phyloP scores from a whole-genome alignment of 306 rosid species.

The Vigna radiata region DNA sequence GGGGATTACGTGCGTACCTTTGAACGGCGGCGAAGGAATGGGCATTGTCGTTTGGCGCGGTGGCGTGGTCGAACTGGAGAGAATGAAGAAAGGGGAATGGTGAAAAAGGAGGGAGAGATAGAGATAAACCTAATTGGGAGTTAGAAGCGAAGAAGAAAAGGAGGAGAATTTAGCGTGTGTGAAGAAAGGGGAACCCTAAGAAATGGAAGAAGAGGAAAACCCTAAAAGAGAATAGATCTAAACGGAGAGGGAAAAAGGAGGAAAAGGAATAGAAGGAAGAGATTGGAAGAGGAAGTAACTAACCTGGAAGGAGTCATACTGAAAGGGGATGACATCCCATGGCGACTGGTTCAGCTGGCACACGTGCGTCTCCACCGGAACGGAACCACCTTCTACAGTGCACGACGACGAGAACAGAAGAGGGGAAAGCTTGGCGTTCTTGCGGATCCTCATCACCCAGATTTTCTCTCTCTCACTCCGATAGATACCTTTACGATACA shows the following conservation, averaged over 20 bases:
- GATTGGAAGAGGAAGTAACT: conserved; percentile 22
- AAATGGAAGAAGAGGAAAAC: conserved; percentile 34
- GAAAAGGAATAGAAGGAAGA: neutral
- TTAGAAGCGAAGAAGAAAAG: conserved; percentile 17
- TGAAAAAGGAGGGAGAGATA: conserved; percentile 43
- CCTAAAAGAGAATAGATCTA: conserved; percentile 63
- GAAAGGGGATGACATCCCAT: conserved; percentile 83
- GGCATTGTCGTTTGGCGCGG: conserved; percentile 53
- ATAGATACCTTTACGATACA: too few relatives aligned
- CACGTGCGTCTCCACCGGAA: conserved; percentile 54
- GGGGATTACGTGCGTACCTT: conserved; percentile 53
- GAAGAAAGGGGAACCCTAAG: conserved; percentile 58
- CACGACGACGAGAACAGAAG: conserved; percentile 48
- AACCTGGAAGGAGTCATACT: conserved; percentile 61
- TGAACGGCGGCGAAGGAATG: conserved; percentile 64
- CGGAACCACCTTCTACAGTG: conserved; percentile 40
- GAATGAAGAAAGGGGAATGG: neutral
- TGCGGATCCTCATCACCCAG: conserved; percentile 78
- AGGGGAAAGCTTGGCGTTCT: conserved; percentile 74
- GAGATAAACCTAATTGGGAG: conserved; percentile 59
- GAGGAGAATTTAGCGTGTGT: conserved; percentile 47
- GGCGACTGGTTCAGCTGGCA: conserved; percentile 89
- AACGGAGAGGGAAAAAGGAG: neutral
- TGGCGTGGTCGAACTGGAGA: conserved; percentile 46
- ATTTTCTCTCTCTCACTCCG: too few relatives aligned